Evolutionary conservation across 306 rosid genomes (phyloP).

Genomic region (Astragalus glycyphyllos): DNA sequence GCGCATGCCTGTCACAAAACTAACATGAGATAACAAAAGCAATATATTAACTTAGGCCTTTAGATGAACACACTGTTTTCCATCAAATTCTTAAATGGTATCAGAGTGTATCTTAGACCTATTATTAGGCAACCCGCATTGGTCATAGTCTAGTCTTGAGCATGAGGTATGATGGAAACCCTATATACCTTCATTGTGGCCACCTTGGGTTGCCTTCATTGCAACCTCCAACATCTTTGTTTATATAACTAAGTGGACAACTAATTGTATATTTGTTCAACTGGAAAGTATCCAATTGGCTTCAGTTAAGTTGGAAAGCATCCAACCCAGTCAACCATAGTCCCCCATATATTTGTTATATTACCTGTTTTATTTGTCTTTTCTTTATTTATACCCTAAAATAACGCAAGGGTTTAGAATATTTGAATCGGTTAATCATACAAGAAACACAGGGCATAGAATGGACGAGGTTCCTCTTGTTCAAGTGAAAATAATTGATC

Average conservation of each 20-base stretch:
- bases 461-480: conserved; percentile 15
- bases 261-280: background rate
- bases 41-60: conserved; percentile 20
- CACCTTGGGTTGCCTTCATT: too few species aligned
- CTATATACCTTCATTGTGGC: too few species aligned
- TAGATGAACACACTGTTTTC: background rate
- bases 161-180: background rate
- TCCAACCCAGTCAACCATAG: background rate
- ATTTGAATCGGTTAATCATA: conserved; percentile 34
- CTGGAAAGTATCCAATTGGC: background rate
- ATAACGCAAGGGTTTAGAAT: conserved; percentile 22
- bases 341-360: background rate
- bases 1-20: background rate
- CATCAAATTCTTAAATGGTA: background rate
- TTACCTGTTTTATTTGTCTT: conserved; percentile 6
- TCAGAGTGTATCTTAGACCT: too few species aligned
- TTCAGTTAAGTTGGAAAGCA: conserved; percentile 19
- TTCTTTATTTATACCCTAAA: conserved; percentile 22
- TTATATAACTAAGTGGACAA: conserved; percentile 7
- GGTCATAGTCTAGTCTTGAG: too few species aligned
- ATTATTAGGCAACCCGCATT: too few species aligned
- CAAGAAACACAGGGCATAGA: conserved; percentile 26
- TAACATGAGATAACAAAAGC: conserved; percentile 15
- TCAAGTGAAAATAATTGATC: conserved; percentile 3
- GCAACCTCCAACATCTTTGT: background rate